Percentiles rank a stretch among this genome's conserved stretches.
Evolutionary conservation across 345 rosid genomes (phyloP).

Genomic region (Theobroma cacao): DNA sequence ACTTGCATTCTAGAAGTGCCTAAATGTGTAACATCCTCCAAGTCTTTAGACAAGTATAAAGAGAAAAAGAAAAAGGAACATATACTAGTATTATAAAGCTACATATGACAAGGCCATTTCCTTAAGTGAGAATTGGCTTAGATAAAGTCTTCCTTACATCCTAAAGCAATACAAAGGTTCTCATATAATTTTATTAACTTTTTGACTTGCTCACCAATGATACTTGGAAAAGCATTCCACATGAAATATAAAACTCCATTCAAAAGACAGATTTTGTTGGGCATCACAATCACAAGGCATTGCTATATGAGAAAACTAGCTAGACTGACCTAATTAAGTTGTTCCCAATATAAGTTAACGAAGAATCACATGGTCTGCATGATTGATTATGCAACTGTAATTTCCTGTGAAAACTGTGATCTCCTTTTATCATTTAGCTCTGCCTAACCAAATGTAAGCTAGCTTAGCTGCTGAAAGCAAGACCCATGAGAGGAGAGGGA

Average conservation of each 20-base stretch:
- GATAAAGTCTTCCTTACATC: background rate
- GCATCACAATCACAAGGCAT: slow-evolving; percentile 16
- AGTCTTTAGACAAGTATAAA: background rate
- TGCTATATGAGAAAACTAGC: background rate
- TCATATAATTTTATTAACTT: background rate
- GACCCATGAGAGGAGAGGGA: background rate
- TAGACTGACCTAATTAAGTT: background rate
- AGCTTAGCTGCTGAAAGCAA: background rate
- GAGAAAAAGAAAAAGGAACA: background rate
- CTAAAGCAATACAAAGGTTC: slow-evolving; percentile 8
- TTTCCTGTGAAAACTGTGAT: background rate
- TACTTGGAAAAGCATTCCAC: slow-evolving; percentile 10
- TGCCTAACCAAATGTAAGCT: background rate
- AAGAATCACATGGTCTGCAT: slow-evolving; percentile 1
- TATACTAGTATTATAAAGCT: background rate
- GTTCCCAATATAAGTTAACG: background rate
- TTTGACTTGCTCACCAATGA: slow-evolving; percentile 18
- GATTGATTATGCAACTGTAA: slow-evolving; percentile 8
- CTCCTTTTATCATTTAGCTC: background rate
- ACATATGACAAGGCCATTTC: background rate
- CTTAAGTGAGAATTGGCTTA: background rate
- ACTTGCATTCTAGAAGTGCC: background rate
- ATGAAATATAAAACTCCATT: background rate
- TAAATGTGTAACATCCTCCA: background rate
- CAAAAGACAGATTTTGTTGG: slow-evolving; percentile 7